Base-by-base conservation (phyloP, 148 eudicot species). In the Camellia japonica region DNA sequence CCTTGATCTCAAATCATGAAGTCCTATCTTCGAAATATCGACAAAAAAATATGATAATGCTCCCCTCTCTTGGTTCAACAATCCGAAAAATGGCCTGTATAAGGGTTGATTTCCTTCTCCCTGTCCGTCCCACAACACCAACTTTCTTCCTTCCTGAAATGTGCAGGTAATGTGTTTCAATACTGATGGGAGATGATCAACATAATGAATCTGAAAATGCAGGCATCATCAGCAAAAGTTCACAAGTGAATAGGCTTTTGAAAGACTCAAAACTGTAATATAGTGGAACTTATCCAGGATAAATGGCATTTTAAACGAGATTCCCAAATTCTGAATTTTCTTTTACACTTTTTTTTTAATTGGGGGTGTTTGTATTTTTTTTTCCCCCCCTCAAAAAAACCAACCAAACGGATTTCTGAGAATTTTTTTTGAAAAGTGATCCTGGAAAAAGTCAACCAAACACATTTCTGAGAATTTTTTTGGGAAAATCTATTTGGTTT, bases 161-260 rank as follows among this genome's bases (percentile, higher is more conserved):
- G 30, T 23, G 30, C 30, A 23, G 30, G 30, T 23, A 23, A 23
- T 23, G 30, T 23, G 85, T 79, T 90, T 91, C 82, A 91, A 84
- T 43, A 91, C 95, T 4, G 89, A 87, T n/a, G 97, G 97, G 41
- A 93, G 95, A 81, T 93, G 95, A 15, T 93, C 95, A 61, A 93
- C 95, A 47, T 91, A 91, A 11, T 92, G 91, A 38, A 93, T 87
- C 97, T 93, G 89, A 77, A 84, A 71, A 60, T 5, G 60, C 30
- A 83, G 52, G 66, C 55, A 80, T 20, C 47, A 30, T 13, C 23
- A 14, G 23, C 14, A 0, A 23, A 58, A 15, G 30, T 23, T 23
- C 30, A 23, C 30, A 23, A 23, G 30, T 23, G 30, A 23, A 23
- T 23, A 23, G 30, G 11, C 61, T 58, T 58, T 58, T 58, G 13